These are phyloP conservation scores for Rhizopus arrhizus DNA, from an alignment of 371 early-diverging fungal species.

Conservation along the genomic window DNA sequence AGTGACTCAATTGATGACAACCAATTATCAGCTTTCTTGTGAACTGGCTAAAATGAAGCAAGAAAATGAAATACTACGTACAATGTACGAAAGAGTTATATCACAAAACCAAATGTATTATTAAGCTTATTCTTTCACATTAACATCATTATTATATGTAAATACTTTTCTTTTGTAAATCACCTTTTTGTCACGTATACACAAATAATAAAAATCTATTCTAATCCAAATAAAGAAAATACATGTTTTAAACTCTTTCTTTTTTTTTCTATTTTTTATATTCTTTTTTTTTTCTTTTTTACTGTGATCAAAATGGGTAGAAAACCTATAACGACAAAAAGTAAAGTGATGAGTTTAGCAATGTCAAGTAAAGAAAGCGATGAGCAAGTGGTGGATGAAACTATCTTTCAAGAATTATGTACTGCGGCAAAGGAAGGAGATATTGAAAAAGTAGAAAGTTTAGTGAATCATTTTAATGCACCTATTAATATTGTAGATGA, in stretches of 20 bases:
- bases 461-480: constrained; percentile 41
- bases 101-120: background rate
- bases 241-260: no score
- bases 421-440: constrained; percentile 43
- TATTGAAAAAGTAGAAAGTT: constrained; percentile 38
- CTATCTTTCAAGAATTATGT: constrained; percentile 43
- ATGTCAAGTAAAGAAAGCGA: constrained; percentile 18
- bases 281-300: constrained; percentile 2
- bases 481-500: constrained; percentile 41
- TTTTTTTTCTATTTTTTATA: background rate
- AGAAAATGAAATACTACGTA: constrained; percentile 27
- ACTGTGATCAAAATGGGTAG: background rate
- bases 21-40: constrained; percentile 16
- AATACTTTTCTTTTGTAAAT: background rate
- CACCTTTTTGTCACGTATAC: constrained; percentile 1
- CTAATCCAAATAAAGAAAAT: no score
- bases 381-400: constrained; percentile 1
- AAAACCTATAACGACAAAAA: constrained; percentile 4
- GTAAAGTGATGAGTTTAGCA: constrained; percentile 5
- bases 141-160: background rate
- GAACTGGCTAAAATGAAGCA: constrained; percentile 25
- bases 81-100: constrained; percentile 15
- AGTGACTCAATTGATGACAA: constrained; percentile 22
- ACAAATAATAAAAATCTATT: background rate
- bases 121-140: background rate